Percentiles rank a stretch among this genome's conserved stretches.
These are phyloP conservation scores for Penicillium manginii DNA, from an alignment of 495 filamentous ascomycete genomes.

Conservation along the genomic window DNA sequence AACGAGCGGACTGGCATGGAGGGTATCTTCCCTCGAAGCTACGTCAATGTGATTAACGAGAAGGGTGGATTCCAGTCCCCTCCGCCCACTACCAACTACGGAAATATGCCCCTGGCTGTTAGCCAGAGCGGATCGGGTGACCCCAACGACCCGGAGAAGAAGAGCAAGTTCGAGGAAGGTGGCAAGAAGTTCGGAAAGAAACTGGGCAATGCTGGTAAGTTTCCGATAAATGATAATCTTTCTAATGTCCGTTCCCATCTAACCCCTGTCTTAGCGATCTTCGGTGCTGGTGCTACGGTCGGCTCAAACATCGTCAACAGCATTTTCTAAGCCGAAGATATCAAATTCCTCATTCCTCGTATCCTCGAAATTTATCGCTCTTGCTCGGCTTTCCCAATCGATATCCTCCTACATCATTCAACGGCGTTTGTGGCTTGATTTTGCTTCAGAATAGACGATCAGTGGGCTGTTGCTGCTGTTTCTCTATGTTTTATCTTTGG, in stretches of 20 bases:
- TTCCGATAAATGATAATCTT: neutral
- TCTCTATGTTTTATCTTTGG: conserved; percentile 2
- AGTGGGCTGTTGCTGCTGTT: neutral
- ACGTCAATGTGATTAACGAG: conserved; percentile 68
- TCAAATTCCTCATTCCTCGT: neutral
- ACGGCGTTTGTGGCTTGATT: conserved; percentile 14
- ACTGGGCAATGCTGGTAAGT: conserved; percentile 59
- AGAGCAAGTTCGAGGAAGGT: conserved; percentile 55
- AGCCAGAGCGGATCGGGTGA: conserved; percentile 45
- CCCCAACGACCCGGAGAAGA: conserved; percentile 34
- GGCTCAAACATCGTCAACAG: conserved; percentile 90
- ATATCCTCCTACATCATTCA: conserved; percentile 16
- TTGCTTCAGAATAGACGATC: neutral
- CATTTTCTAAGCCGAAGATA: conserved; percentile 68
- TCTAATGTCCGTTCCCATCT: neutral
- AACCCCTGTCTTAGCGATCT: conserved; percentile 54
- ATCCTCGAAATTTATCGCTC: neutral
- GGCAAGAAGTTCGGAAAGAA: conserved; percentile 64
- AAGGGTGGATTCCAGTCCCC: conserved; percentile 34
- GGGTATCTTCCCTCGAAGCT: conserved; percentile 89
- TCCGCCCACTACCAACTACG: conserved; percentile 49
- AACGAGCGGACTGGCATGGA: conserved; percentile 78
- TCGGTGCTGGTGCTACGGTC: conserved; percentile 86
- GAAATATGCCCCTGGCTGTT: conserved; percentile 57
- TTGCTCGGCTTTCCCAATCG: neutral